A percentile compares a stretch with the other conserved stretches of the same genome.
These are phyloP conservation scores for Linum lewisii DNA, from an alignment of 345 rosid genomes.

Conservation along the genomic window DNA sequence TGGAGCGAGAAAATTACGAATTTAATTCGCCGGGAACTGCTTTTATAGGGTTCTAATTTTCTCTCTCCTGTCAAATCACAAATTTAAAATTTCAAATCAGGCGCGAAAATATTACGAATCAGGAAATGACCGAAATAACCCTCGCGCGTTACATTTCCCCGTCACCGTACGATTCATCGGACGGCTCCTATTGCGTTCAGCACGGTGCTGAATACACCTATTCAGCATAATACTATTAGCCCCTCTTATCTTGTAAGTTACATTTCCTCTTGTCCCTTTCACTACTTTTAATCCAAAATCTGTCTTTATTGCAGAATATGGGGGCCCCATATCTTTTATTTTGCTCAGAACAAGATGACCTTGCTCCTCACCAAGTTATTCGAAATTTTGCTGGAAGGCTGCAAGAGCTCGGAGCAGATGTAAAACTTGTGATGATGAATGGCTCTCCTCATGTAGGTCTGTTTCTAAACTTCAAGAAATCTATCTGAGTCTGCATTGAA, in stretches of 20 bases:
- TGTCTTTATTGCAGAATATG: constrained; percentile 39
- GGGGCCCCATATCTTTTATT: constrained; percentile 75
- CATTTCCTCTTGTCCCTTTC: not conserved
- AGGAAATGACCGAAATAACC: too few relatives aligned
- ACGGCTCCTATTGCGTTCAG: too few relatives aligned
- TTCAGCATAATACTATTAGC: too few relatives aligned
- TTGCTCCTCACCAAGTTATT: constrained; percentile 66
- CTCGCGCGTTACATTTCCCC: too few relatives aligned
- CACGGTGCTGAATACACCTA: too few relatives aligned
- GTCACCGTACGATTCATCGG: too few relatives aligned
- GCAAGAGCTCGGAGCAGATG: constrained; percentile 64
- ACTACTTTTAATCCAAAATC: constrained; percentile 1
- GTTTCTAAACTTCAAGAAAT: constrained; percentile 17
- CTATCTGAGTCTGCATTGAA: not conserved
- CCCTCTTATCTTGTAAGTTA: not conserved
- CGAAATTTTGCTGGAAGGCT: constrained; percentile 63
- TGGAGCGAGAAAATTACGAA: too few relatives aligned
- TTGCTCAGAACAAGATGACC: constrained; percentile 73
- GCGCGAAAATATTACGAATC: too few relatives aligned
- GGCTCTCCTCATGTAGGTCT: constrained; percentile 89
- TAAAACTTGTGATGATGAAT: constrained; percentile 65
- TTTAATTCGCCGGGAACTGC: too few relatives aligned
- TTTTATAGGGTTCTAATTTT: too few relatives aligned
- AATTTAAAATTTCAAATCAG: too few relatives aligned
- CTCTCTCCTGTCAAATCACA: too few relatives aligned